phyloP scores from a whole-genome alignment of 441 rosid species.

The Manihot esculenta region DNA sequence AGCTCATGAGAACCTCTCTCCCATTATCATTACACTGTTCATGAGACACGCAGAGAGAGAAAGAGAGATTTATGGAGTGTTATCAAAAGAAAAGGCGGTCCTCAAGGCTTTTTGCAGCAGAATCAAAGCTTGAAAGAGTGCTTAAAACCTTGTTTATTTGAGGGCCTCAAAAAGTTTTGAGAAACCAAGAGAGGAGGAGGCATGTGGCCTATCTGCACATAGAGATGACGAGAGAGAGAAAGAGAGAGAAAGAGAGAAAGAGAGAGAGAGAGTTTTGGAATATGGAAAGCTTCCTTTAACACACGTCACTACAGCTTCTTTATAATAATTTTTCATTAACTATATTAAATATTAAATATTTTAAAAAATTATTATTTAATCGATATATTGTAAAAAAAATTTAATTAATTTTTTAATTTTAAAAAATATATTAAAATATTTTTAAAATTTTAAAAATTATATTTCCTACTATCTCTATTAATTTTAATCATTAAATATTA shows the following conservation, averaged over 20 bases:
- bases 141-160: neutral
- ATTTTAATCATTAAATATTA: too few species aligned
- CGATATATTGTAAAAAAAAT: too few species aligned
- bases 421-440: too few species aligned
- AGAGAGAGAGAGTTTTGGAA: constrained; percentile 27
- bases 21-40: constrained; percentile 19
- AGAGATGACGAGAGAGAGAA: too few species aligned
- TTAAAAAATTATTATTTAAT: too few species aligned
- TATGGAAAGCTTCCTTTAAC: constrained; percentile 25
- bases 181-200: constrained; percentile 15
- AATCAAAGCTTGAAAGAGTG: constrained; percentile 19
- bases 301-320: too few species aligned
- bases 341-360: too few species aligned
- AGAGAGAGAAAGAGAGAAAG: neutral
- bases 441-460: too few species aligned
- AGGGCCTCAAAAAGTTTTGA: constrained; percentile 15
- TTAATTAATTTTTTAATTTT: too few species aligned
- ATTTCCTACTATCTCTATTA: too few species aligned
- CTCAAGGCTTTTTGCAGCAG: constrained; percentile 30
- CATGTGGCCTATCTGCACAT: constrained; percentile 28
- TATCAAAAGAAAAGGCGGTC: constrained; percentile 24
- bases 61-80: neutral
- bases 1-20: constrained; percentile 11
- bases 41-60: constrained; percentile 10
- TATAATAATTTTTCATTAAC: too few species aligned